A percentile compares a stretch with the other conserved stretches of the same genome.
Evolutionary conservation across 2,329 filamentous ascomycete genomes (phyloP).

Genomic region (Diaporthe nobilis): DNA sequence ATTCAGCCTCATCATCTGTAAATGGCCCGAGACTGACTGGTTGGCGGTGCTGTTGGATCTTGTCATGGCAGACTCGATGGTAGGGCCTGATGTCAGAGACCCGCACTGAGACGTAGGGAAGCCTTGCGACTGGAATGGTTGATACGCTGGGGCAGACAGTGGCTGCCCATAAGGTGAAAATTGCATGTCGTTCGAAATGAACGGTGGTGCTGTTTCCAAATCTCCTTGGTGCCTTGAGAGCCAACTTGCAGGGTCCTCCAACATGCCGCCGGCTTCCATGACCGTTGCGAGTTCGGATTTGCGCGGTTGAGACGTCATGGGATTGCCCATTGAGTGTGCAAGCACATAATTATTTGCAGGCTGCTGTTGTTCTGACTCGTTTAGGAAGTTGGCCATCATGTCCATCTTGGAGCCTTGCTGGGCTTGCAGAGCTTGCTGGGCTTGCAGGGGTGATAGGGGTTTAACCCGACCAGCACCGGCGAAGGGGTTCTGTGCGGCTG

Average conservation of each 20-base stretch:
- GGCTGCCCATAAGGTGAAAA: constrained; percentile 28
- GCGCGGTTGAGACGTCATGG: constrained; percentile 19
- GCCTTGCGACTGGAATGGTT: constrained; percentile 40
- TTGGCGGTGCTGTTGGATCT: constrained; percentile 58
- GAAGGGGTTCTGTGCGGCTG: constrained; percentile 57
- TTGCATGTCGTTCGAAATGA: constrained; percentile 19
- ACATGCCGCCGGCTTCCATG: constrained; percentile 39
- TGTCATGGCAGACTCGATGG: constrained; percentile 57
- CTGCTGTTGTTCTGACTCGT: constrained; percentile 42
- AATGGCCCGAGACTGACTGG: constrained; percentile 46
- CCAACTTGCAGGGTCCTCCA: constrained; percentile 45
- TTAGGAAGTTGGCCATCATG: constrained; percentile 41
- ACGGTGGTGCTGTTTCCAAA: not conserved
- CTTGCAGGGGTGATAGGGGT: constrained; percentile 47
- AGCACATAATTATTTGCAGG: constrained; percentile 42
- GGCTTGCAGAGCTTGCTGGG: constrained; percentile 24
- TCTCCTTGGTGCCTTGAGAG: constrained; percentile 41
- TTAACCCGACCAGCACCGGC: constrained; percentile 53
- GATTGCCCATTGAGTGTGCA: constrained; percentile 32
- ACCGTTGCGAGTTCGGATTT: constrained; percentile 7
- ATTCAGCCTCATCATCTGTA: constrained; percentile 55
- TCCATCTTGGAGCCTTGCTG: constrained; percentile 17
- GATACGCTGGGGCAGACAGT: constrained; percentile 38
- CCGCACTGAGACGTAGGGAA: constrained; percentile 56
- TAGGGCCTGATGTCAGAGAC: constrained; percentile 59